Conservation (phyloP, 116 monocot genomes). For the Iris pallida region DNA sequence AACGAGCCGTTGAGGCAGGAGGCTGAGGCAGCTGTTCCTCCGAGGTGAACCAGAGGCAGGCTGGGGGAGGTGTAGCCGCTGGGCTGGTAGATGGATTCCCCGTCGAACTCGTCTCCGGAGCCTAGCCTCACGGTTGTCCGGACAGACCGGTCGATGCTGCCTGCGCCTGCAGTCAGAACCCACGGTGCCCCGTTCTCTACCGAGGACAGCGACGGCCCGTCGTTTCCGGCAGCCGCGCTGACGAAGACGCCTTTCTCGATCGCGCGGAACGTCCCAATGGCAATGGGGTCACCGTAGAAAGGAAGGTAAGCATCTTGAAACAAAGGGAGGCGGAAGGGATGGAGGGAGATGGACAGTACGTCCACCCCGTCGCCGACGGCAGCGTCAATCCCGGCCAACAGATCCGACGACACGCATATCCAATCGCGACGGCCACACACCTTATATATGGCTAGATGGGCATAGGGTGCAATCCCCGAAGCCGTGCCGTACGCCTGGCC, state of each 20-base stretch:
- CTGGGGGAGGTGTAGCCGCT: background rate
- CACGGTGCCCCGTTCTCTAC: constrained; percentile 26
- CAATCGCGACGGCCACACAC: background rate
- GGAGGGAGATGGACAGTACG: constrained; percentile 16
- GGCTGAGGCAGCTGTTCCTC: background rate
- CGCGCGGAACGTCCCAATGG: constrained; percentile 11
- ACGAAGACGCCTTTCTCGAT: constrained; percentile 11
- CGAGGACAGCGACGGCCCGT: background rate
- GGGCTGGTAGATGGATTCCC: constrained; percentile 19
- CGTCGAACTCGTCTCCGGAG: constrained; percentile 11
- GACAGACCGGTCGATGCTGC: constrained; percentile 15
- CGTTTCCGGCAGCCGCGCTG: constrained; percentile 7
- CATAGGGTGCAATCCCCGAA: constrained; percentile 10
- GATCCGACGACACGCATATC: background rate
- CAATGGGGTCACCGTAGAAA: background rate
- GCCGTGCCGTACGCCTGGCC: constrained; percentile 10
- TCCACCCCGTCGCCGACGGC: constrained; percentile 17
- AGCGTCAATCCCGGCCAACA: background rate
- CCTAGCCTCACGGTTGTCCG: constrained; percentile 20
- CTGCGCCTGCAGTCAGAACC: constrained; percentile 21
- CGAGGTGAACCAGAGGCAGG: constrained; percentile 13
- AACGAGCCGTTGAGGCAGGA: constrained; percentile 10
- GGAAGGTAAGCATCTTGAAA: background rate
- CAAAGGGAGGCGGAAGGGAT: background rate
- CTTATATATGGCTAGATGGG: constrained; percentile 21